Evolutionary conservation across 176 grass and related monocot genomes (phyloP), one percentile per base, ranked within the genome.

Genomic region (Lolium perenne): DNA sequence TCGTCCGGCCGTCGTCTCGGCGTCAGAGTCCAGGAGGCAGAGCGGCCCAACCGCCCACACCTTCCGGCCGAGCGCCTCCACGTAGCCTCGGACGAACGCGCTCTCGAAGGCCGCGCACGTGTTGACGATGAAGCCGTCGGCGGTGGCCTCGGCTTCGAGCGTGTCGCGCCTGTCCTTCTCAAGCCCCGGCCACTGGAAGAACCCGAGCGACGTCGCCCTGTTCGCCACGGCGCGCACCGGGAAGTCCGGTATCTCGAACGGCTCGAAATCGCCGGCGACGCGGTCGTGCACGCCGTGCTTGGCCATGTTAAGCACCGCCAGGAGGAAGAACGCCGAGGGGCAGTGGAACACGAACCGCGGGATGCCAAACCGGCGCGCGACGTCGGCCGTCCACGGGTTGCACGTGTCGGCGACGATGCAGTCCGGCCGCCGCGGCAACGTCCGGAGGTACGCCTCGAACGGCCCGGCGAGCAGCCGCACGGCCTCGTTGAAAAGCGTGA

Each of bases 161-260:
- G 54, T 23, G 48, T 90, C 85, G 0, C 71, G 65, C 10, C 25
- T 57, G 20, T 80, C 11, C 40, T 48, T 18, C 65, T 91, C 88
- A 77, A 76, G 6, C 16, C 91, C 84, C 0, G 87, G 80, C 57
- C 5, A 43, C 26, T 80, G 57, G 63, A 91, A 90, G 10, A 93
- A 38, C 6, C 92, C 88, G 0, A 77, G 78, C 20, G 88, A 63
- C 26, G 76, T 79, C 45, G 85, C 82, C 71, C 71, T 80, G 66
- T 4, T 86, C 26, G 76, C 70, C 4, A 74, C 78, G 9, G 76
- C 10, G 2, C 32, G 32, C 32, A 35, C 32, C 32, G 32, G 32
- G 32, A 35, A 35, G 32, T 35, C 32, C 32, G 88, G 92, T 46
- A 91, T 77, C 47, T 82, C 78, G 46, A 88, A 82, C 14, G 67